Percentiles rank a stretch among this genome's conserved stretches.
These are phyloP conservation scores for Beauveria rudraprayagi DNA, from an alignment of 2,329 filamentous ascomycete genomes.

Conservation along the genomic window DNA sequence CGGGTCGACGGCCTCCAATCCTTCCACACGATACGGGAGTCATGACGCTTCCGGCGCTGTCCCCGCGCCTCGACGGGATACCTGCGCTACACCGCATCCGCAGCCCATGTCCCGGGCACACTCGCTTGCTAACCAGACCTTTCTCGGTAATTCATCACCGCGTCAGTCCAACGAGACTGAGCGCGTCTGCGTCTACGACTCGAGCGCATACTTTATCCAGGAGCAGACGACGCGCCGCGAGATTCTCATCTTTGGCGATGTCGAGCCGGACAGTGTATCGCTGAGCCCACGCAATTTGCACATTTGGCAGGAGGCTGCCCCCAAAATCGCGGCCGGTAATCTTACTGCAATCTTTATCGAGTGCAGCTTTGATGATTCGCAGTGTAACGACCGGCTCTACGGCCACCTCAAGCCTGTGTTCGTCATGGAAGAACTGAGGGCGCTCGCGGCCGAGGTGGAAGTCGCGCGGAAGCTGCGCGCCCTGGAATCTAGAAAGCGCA, in stretches of 20 bases:
- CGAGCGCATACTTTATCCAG: conserved; percentile 88
- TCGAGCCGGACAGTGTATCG: conserved; percentile 84
- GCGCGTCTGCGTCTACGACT: conserved; percentile 66
- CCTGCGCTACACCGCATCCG: conserved; percentile 13
- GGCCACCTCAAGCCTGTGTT: conserved; percentile 83
- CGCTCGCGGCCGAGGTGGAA: conserved; percentile 64
- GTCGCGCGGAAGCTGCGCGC: conserved; percentile 32
- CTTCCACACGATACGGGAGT: conserved; percentile 41
- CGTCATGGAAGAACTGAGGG: conserved; percentile 68
- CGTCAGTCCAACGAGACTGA: conserved; percentile 32
- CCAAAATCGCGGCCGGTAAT: conserved; percentile 65
- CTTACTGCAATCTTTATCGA: conserved; percentile 87
- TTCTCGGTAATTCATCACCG: conserved; percentile 17
- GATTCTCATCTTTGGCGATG: conserved; percentile 89
- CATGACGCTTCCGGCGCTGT: conserved; percentile 34
- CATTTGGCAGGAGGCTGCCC: conserved; percentile 84
- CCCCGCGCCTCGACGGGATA: conserved; percentile 21
- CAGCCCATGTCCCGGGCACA: conserved; percentile 16
- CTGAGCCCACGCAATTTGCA: conserved; percentile 69
- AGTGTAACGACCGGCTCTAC: conserved; percentile 70
- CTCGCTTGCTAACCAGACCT: conserved; percentile 24
- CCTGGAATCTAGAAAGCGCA: conserved; percentile 51
- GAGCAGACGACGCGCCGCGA: conserved; percentile 63
- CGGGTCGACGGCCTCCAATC: conserved; percentile 41
- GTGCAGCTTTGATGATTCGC: conserved; percentile 82